A percentile compares a stretch with the other conserved stretches of the same genome.
phyloP scores from a whole-genome alignment of 352 stramenopile species.

The Pythium graminicola region DNA sequence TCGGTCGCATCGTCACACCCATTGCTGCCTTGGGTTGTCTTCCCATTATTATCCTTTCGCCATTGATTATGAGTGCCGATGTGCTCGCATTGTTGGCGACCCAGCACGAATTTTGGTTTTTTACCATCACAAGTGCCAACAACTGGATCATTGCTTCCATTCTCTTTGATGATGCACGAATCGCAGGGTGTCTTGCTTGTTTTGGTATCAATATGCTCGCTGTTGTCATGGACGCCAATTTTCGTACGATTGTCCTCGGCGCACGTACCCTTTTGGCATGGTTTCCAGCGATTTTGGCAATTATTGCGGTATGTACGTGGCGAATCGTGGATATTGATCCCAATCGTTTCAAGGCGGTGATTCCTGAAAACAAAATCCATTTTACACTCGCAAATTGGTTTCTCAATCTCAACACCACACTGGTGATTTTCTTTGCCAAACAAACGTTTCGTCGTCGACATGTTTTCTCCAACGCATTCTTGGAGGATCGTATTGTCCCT shows the following conservation, averaged over 20 bases:
- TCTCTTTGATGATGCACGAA: slow-evolving; percentile 12
- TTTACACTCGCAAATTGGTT: slow-evolving; percentile 23
- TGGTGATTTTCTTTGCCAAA: slow-evolving; percentile 18
- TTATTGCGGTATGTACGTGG: slow-evolving; percentile 5
- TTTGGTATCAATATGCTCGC: slow-evolving; percentile 14
- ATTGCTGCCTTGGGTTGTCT: slow-evolving; percentile 7
- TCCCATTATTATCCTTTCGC: slow-evolving; percentile 3
- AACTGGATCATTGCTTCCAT: slow-evolving; percentile 19
- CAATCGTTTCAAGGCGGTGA: slow-evolving; percentile 1
- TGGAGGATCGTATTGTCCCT: slow-evolving; percentile 6
- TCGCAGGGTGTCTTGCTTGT: slow-evolving; percentile 4
- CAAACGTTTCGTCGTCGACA: slow-evolving; percentile 6
- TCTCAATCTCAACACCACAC: slow-evolving; percentile 17
- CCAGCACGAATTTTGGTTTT: slow-evolving; percentile 27
- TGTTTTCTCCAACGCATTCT: slow-evolving; percentile 5
- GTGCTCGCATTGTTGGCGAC: slow-evolving; percentile 1
- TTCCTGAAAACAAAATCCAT: slow-evolving; percentile 19
- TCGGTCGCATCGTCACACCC: slow-evolving; percentile 7
- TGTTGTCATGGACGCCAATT: slow-evolving; percentile 24
- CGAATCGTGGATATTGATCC: slow-evolving; percentile 14
- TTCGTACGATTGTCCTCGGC: slow-evolving; percentile 10
- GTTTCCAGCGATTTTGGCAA: slow-evolving; percentile 13
- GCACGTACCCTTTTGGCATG: slow-evolving; percentile 5
- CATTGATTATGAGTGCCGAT: slow-evolving; percentile 12
- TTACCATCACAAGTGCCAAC: slow-evolving; percentile 13